Base-by-base conservation (phyloP, 106 monocot genomes). In the Xerophyta viscosa region DNA sequence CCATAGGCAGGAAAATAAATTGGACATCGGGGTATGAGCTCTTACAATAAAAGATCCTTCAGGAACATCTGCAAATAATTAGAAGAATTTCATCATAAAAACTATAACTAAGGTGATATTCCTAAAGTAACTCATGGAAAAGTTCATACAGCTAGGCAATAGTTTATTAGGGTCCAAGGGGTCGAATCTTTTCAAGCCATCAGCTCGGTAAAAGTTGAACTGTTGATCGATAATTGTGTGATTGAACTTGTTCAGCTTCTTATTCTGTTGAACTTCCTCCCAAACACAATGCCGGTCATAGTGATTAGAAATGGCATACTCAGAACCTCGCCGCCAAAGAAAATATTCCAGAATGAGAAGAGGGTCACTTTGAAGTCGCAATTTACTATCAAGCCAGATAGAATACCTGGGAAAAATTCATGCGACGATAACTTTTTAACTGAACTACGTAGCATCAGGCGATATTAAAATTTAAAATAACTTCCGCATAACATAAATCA, bases 11-110 rank as follows among this genome's bases (percentile, higher is more conserved):
- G 98, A 98, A 69, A 98, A 98, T 47, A 90, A 64, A 60, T 98
- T 98, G 20, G 98, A 98, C 98, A 98, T 90, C 24, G 98, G 83
- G 30, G 98, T 90, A 59, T 98, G 98, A 8, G 82, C 90, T 74
- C 98, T 67, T 54, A 90, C 66, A 20, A 98, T 98, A 63, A 98
- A 90, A 43, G 98, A 98, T 26, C 98, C 98, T 76, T 98, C 98
- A 7, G 98, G 98, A 6, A 98, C 98, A 73, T 98, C 98, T 98
- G 79, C n/a, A 1, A 20, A 71, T 45, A 45, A 54, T 56, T 9
- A 72, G 2, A 28, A 56, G 22, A 7, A n/a, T n/a, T n/a, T n/a
- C n/a, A n/a, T n/a, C n/a, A n/a, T n/a, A n/a, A n/a, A 29, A 63
- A 29, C 2, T 57, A 15, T 27, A 26, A 9, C 9, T 27, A 31